These are phyloP conservation scores for Cryphonectria radicalis DNA, from an alignment of 2,329 filamentous ascomycete genomes.

Conservation along the genomic window DNA sequence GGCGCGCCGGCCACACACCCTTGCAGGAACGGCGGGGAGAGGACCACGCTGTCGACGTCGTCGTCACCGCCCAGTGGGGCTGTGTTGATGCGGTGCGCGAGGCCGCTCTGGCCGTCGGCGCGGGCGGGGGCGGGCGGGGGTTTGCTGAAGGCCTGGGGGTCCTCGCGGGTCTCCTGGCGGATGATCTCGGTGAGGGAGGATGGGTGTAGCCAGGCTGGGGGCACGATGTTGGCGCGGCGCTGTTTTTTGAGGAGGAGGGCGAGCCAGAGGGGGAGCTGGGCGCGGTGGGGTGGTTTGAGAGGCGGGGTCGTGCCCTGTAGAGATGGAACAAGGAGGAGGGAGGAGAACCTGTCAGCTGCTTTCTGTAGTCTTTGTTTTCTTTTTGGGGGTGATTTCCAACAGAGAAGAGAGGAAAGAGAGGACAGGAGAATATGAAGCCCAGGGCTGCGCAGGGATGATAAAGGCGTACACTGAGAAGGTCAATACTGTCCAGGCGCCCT, in stretches of 20 bases:
- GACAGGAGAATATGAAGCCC: not conserved
- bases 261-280: constrained; percentile 87
- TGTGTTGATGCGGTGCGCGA: constrained; percentile 42
- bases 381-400: too few relatives aligned
- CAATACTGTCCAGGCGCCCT: constrained; percentile 83
- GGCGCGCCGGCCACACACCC: constrained; percentile 73
- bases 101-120: constrained; percentile 49
- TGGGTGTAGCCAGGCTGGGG: constrained; percentile 85
- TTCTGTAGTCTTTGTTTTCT: not conserved
- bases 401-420: not conserved
- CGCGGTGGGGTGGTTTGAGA: constrained; percentile 80
- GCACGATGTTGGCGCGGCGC: constrained; percentile 87
- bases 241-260: constrained; percentile 94
- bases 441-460: constrained; percentile 4
- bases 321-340: not conserved
- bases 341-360: constrained; percentile 12
- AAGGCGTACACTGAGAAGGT: constrained; percentile 80
- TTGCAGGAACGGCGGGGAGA: constrained; percentile 78
- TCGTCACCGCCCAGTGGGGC: constrained; percentile 16
- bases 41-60: constrained; percentile 33
- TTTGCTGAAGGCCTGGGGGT: constrained; percentile 74
- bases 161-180: constrained; percentile 75
- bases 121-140: constrained; percentile 69
- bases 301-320: constrained; percentile 76
- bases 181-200: constrained; percentile 78